These are phyloP conservation scores for Malassezia equina DNA, from an alignment of 1,284 basidiomycete genomes.

Conservation along the genomic window DNA sequence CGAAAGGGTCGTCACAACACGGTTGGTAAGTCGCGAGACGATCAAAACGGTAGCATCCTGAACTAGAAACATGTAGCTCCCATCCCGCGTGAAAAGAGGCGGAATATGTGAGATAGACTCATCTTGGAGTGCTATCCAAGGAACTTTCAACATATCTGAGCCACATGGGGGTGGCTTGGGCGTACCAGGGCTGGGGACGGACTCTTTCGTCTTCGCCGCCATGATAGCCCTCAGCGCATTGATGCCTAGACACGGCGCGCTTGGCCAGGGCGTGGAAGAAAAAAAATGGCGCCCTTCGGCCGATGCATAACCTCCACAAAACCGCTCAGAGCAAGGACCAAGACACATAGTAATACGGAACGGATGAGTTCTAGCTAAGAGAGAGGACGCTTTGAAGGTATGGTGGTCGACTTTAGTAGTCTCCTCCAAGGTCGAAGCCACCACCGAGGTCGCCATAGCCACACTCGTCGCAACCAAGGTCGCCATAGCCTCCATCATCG, in stretches of 20 bases:
- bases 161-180: not conserved
- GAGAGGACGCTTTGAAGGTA: not conserved
- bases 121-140: constrained; percentile 16
- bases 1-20: constrained; percentile 41
- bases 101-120: constrained; percentile 8
- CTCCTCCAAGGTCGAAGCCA: not conserved
- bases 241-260: not conserved
- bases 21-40: constrained; percentile 35
- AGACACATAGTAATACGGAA: not conserved
- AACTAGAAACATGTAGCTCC: constrained; percentile 37
- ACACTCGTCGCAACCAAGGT: not conserved
- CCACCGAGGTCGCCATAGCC: not conserved
- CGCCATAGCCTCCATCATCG: not conserved
- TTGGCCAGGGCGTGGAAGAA: constrained; percentile 11
- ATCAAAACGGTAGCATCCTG: constrained; percentile 33
- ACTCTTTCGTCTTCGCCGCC: constrained; percentile 11
- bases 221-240: not conserved
- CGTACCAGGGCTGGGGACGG: not conserved
- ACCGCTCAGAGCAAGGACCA: not conserved
- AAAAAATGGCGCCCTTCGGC: constrained; percentile 16
- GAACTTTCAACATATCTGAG: not conserved
- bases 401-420: not conserved
- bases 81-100: constrained; percentile 18
- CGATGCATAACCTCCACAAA: constrained; percentile 10
- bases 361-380: not conserved